Percentiles rank a stretch among this genome's conserved stretches.
phyloP scores from a whole-genome alignment of 1,139 yeast genomes.

The Suhomyces bolitotheri region DNA sequence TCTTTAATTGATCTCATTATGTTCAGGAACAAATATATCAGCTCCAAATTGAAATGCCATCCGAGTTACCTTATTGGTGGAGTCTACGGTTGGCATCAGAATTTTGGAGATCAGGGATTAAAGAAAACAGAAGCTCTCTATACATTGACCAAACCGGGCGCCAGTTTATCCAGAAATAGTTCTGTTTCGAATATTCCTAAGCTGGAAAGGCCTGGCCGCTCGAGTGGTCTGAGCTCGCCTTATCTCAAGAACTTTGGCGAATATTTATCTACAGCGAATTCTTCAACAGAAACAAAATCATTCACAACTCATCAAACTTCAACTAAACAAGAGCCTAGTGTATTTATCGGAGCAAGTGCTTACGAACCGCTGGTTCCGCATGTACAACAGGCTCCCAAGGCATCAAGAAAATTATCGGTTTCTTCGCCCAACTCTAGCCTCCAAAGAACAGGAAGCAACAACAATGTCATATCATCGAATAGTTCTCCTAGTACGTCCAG shows the following conservation, averaged over 20 bases:
- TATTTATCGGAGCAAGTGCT: constrained; percentile 4
- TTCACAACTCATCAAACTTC: constrained; percentile 21
- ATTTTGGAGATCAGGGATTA: constrained; percentile 34
- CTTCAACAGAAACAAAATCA: constrained; percentile 14
- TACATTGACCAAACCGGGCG: constrained; percentile 25
- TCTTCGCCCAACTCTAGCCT: constrained; percentile 1
- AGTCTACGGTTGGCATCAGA: constrained; percentile 38
- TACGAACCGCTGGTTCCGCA: constrained; percentile 12
- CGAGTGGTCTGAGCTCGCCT: constrained; percentile 18
- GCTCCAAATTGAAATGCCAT: constrained; percentile 34
- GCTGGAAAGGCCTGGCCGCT: not conserved
- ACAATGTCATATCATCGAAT: not conserved
- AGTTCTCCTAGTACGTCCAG: not conserved
- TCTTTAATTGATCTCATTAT: constrained; percentile 56
- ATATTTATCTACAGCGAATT: constrained; percentile 38
- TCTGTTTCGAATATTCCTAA: constrained; percentile 8
- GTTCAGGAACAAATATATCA: constrained; percentile 37
- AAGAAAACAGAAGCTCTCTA: constrained; percentile 19
- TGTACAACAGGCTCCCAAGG: constrained; percentile 16
- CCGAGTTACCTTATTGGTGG: constrained; percentile 47
- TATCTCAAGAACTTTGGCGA: constrained; percentile 44
- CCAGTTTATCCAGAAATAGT: constrained; percentile 23
- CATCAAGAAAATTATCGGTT: constrained; percentile 4
- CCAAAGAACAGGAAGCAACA: constrained; percentile 3
- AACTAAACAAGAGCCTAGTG: constrained; percentile 3